These are phyloP conservation scores for Corylus avellana DNA, from an alignment of 306 rosid species.

Conservation along the genomic window DNA sequence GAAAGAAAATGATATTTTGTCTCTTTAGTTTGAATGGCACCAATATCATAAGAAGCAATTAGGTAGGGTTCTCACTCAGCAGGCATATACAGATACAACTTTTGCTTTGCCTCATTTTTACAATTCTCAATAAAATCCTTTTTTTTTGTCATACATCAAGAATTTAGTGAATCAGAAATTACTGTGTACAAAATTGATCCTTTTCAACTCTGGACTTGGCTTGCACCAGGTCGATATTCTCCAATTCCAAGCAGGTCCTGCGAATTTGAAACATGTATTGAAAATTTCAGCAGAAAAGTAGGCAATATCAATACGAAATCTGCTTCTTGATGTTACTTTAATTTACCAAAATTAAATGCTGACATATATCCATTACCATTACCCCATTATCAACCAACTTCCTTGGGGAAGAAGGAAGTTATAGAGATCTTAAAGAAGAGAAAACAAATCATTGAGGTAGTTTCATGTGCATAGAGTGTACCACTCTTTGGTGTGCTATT, in stretches of 20 bases:
- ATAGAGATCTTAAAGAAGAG: background rate
- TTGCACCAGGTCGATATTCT: conserved; percentile 80
- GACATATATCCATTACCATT: background rate
- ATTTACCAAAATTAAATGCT: background rate
- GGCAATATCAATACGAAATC: background rate
- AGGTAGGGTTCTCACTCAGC: background rate
- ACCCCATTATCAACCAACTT: background rate
- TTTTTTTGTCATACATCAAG: background rate
- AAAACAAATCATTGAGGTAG: background rate
- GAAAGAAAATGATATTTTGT: background rate
- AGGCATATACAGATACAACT: background rate
- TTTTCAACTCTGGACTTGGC: conserved; percentile 43
- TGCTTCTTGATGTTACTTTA: background rate
- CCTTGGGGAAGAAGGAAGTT: background rate
- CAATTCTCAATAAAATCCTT: background rate
- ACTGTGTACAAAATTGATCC: conserved; percentile 6
- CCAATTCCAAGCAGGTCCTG: conserved; percentile 96
- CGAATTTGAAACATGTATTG: conserved; percentile 11
- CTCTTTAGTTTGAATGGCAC: background rate
- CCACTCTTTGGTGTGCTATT: background rate
- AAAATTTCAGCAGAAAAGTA: background rate
- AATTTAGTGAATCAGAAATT: background rate
- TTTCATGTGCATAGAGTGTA: background rate
- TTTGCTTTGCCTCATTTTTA: background rate
- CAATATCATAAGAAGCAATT: background rate